These are phyloP conservation scores for Rubia peregrina DNA, from an alignment of 305 asterid species.

Conservation along the genomic window DNA sequence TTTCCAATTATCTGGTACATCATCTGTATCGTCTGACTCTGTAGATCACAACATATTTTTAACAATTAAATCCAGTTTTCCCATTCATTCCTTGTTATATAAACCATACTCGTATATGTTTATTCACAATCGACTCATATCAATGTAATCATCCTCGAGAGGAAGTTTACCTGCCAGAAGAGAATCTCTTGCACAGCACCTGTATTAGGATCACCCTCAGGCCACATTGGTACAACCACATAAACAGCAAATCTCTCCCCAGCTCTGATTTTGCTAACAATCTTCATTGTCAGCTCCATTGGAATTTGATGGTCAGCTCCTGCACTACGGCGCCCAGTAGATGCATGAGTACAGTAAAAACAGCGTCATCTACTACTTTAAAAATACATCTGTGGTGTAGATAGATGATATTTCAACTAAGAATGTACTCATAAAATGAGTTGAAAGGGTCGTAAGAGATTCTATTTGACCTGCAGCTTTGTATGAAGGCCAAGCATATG, in stretches of 20 bases:
- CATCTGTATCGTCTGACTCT: constrained; percentile 75
- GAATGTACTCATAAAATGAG: neutral
- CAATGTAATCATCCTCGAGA: constrained; percentile 1
- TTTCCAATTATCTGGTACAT: constrained; percentile 68
- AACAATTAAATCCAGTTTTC: neutral
- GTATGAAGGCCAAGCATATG: constrained; percentile 85
- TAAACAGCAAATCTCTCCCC: constrained; percentile 70
- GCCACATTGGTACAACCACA: constrained; percentile 86
- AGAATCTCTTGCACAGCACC: constrained; percentile 80
- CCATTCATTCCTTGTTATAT: neutral
- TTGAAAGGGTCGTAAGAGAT: constrained; percentile 1
- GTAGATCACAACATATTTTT: constrained; percentile 10
- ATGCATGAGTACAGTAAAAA: neutral
- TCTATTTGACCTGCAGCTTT: constrained; percentile 63
- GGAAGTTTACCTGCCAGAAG: constrained; percentile 60
- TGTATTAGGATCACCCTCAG: constrained; percentile 83
- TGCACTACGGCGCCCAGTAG: constrained; percentile 20
- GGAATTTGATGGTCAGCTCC: constrained; percentile 91
- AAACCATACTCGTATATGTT: neutral
- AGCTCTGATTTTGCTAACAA: constrained; percentile 69
- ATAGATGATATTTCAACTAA: neutral
- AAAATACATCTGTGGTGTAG: neutral
- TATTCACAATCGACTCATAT: neutral
- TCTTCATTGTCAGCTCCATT: constrained; percentile 68
- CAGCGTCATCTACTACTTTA: neutral